Percentiles rank a stretch among this genome's conserved stretches.
Conservation (phyloP, 2,329 filamentous ascomycete genomes). For the Curvularia hawaiiensis region DNA sequence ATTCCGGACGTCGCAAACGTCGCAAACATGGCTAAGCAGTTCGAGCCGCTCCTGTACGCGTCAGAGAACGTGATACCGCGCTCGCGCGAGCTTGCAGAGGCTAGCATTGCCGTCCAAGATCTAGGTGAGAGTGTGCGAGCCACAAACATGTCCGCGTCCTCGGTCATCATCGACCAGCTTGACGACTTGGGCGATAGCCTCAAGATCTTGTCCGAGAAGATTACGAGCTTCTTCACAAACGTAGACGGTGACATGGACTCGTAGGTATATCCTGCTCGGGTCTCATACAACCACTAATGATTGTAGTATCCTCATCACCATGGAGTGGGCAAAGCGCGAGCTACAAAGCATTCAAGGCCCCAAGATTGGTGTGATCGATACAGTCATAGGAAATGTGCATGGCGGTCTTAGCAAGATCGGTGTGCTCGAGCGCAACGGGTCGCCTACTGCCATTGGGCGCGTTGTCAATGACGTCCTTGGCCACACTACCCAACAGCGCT, state of each 20-base stretch:
- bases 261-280: slow-evolving; percentile 50
- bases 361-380: slow-evolving; percentile 64
- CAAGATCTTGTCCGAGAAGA: slow-evolving; percentile 80
- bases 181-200: slow-evolving; percentile 86
- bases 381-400: slow-evolving; percentile 85
- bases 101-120: slow-evolving; percentile 92
- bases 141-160: slow-evolving; percentile 89
- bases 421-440: slow-evolving; percentile 44
- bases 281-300: slow-evolving; percentile 19
- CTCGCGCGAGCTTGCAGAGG: slow-evolving; percentile 86
- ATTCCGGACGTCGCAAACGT: slow-evolving; percentile 90
- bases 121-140: slow-evolving; percentile 86
- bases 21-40: slow-evolving; percentile 84
- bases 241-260: slow-evolving; percentile 92
- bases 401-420: slow-evolving; percentile 70
- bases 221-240: slow-evolving; percentile 90
- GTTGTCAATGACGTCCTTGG: slow-evolving; percentile 78
- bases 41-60: slow-evolving; percentile 94
- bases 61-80: slow-evolving; percentile 87
- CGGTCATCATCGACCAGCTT: slow-evolving; percentile 82
- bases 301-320: slow-evolving; percentile 80
- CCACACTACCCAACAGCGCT: slow-evolving; percentile 78
- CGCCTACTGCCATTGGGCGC: slow-evolving; percentile 71
- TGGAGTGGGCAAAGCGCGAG: slow-evolving; percentile 94
- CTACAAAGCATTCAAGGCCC: slow-evolving; percentile 59